A percentile compares a stretch with the other conserved stretches of the same genome.
phyloP scores from a whole-genome alignment of 2,329 filamentous ascomycete species.

The Akanthomyces lecanii region DNA sequence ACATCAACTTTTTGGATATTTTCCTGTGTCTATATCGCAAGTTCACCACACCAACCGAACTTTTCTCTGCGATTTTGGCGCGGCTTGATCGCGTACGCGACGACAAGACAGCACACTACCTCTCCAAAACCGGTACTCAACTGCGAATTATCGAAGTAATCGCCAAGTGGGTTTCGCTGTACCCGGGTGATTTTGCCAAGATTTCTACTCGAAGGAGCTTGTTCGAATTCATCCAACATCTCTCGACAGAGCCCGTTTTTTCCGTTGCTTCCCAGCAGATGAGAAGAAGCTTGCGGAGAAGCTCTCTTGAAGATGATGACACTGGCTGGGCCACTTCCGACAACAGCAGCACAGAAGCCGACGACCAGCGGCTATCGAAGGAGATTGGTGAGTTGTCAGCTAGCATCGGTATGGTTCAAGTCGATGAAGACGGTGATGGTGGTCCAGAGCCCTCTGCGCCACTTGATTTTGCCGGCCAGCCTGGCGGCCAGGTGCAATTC shows the following conservation, averaged over 20 bases:
- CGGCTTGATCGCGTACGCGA: conserved; percentile 68
- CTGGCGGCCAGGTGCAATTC: conserved; percentile 50
- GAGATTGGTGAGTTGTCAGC: conserved; percentile 37
- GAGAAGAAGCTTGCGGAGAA: conserved; percentile 66
- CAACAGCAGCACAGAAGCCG: conserved; percentile 38
- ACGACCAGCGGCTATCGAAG: conserved; percentile 33
- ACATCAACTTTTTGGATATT: conserved; percentile 80
- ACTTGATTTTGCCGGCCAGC: conserved; percentile 37
- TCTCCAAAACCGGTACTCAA: conserved; percentile 76
- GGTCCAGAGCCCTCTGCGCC: conserved; percentile 36
- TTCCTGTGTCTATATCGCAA: conserved; percentile 93
- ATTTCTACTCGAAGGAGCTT: conserved; percentile 67
- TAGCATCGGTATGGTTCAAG: conserved; percentile 45
- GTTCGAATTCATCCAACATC: conserved; percentile 67
- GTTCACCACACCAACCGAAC: conserved; percentile 75
- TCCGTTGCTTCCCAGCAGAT: conserved; percentile 83
- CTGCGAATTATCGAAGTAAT: conserved; percentile 79
- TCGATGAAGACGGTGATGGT: conserved; percentile 44
- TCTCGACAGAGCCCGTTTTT: conserved; percentile 78
- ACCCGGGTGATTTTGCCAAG: conserved; percentile 89
- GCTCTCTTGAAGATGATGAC: conserved; percentile 81
- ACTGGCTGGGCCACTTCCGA: conserved; percentile 88
- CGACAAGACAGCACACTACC: conserved; percentile 61
- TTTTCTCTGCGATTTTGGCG: conserved; percentile 74
- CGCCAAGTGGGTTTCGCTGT: conserved; percentile 82